Conservation (phyloP, 1,284 basidiomycete genomes). For the Cryptococcus sp. region DNA sequence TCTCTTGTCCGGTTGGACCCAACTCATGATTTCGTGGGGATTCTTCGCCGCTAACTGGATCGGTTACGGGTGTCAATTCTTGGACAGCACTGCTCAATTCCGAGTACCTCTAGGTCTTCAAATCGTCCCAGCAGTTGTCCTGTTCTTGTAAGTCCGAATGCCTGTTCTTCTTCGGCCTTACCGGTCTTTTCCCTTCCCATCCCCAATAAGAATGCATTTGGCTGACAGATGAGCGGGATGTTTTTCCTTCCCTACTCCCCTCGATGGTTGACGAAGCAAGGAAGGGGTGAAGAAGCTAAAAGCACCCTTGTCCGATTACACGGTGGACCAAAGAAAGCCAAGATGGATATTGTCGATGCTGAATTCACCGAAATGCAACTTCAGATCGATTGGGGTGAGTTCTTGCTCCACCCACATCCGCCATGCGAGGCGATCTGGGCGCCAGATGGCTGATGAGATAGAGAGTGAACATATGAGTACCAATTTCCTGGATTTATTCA, state of each 20-base stretch:
- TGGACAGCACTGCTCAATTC: slow-evolving; percentile 55
- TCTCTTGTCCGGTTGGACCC: slow-evolving; percentile 62
- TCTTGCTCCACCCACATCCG: not conserved
- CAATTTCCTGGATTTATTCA: slow-evolving; percentile 31
- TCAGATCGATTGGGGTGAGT: slow-evolving; percentile 25
- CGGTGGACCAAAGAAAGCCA: slow-evolving; percentile 42
- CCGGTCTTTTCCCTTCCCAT: too few relatives aligned
- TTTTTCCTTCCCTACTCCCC: slow-evolving; percentile 54
- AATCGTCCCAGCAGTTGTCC: slow-evolving; percentile 38
- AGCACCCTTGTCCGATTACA: slow-evolving; percentile 37
- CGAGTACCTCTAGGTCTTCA: slow-evolving; percentile 47
- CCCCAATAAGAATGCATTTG: too few relatives aligned
- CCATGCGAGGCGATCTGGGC: not conserved
- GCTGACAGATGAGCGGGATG: slow-evolving; percentile 54
- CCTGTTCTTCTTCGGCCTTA: too few relatives aligned
- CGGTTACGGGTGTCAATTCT: slow-evolving; percentile 59
- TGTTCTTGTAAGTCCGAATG: slow-evolving; percentile 28
- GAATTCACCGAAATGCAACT: slow-evolving; percentile 39
- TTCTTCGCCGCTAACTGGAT: slow-evolving; percentile 62
- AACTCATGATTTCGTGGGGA: slow-evolving; percentile 46
- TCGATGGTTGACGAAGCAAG: slow-evolving; percentile 57
- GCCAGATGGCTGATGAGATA: not conserved
- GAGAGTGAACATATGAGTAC: slow-evolving; percentile 22
- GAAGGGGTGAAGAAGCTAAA: slow-evolving; percentile 34
- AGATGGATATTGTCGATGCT: slow-evolving; percentile 27